Conservation (phyloP, 2,329 filamentous ascomycete species). For the Hysterium pulicare region DNA sequence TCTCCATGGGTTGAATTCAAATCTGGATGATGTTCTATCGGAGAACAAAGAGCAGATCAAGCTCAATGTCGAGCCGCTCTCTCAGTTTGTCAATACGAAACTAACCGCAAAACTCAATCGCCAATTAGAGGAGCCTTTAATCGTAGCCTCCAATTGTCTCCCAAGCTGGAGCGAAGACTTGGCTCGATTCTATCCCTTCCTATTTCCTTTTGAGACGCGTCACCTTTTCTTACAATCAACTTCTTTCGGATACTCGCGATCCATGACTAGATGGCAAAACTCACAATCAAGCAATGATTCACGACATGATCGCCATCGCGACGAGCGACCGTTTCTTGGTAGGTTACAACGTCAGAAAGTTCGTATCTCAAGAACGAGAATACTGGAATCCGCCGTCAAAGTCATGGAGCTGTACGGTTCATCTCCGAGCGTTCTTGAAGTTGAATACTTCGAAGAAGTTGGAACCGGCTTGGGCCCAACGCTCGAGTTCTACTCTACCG, state of each 20-base stretch:
- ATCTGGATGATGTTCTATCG: slow-evolving; percentile 84
- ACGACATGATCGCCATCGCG: slow-evolving; percentile 74
- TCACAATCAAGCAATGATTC: slow-evolving; percentile 77
- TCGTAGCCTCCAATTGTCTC: slow-evolving; percentile 94
- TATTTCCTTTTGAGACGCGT: slow-evolving; percentile 96
- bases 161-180: slow-evolving; percentile 96
- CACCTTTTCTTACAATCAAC: slow-evolving; percentile 97
- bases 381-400: slow-evolving; percentile 93
- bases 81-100: slow-evolving; percentile 98
- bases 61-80: slow-evolving; percentile 75
- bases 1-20: slow-evolving; percentile 86
- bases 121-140: slow-evolving; percentile 91
- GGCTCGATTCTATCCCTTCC: slow-evolving; percentile 87
- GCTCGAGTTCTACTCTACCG: slow-evolving; percentile 95
- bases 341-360: slow-evolving; percentile 94
- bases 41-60: slow-evolving; percentile 69
- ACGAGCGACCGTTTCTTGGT: slow-evolving; percentile 88
- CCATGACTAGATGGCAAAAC: slow-evolving; percentile 97
- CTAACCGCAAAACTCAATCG: slow-evolving; percentile 96
- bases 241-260: slow-evolving; percentile 94
- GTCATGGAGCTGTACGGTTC: slow-evolving; percentile 98
- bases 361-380: slow-evolving; percentile 91
- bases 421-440: slow-evolving; percentile 92
- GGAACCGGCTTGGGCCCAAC: slow-evolving; percentile 94
- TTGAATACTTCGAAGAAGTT: slow-evolving; percentile 98